A percentile compares a stretch with the other conserved stretches of the same genome.
These are phyloP conservation scores for Sporothrix variecibatus DNA, from an alignment of 2,329 filamentous ascomycete species.

Conservation along the genomic window DNA sequence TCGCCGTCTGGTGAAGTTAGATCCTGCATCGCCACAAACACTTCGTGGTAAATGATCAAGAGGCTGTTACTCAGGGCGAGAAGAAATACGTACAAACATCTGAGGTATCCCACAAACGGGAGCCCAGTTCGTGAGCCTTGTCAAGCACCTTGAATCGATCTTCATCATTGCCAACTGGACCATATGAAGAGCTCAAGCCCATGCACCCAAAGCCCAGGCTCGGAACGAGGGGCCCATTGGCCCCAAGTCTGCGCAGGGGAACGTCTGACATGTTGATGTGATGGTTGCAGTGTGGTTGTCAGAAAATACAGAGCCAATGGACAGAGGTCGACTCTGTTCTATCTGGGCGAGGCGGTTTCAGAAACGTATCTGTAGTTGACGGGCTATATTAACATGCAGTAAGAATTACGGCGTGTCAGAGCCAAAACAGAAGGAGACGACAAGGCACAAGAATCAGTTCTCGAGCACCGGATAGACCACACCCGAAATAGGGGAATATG, in stretches of 20 bases:
- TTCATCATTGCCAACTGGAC: conserved; percentile 36
- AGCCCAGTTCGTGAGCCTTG: conserved; percentile 44
- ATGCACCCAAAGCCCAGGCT: conserved; percentile 50
- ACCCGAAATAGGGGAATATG: not conserved
- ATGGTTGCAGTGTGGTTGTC: not conserved
- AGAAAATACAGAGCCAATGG: not conserved
- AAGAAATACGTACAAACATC: conserved; percentile 38
- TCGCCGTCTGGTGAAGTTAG: conserved; percentile 4
- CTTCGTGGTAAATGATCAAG: not conserved
- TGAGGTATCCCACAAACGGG: conserved; percentile 46
- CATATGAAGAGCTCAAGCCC: conserved; percentile 36
- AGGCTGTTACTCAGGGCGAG: not conserved
- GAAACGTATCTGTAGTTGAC: no score
- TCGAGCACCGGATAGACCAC: not conserved
- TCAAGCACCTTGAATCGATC: conserved; percentile 46
- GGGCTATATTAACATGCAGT: no score
- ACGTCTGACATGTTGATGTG: conserved; percentile 23
- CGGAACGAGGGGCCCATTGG: conserved; percentile 48
- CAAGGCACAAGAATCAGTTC: no score
- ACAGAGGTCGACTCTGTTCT: not conserved
- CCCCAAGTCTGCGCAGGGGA: conserved; percentile 46
- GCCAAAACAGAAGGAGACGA: no score
- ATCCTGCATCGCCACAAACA: not conserved
- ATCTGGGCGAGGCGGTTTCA: no score
- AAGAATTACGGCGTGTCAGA: no score